Percentiles rank a stretch among this genome's conserved stretches.
Conservation (phyloP, 2,329 filamentous ascomycete species). For the Colletotrichum cordylinicola region DNA sequence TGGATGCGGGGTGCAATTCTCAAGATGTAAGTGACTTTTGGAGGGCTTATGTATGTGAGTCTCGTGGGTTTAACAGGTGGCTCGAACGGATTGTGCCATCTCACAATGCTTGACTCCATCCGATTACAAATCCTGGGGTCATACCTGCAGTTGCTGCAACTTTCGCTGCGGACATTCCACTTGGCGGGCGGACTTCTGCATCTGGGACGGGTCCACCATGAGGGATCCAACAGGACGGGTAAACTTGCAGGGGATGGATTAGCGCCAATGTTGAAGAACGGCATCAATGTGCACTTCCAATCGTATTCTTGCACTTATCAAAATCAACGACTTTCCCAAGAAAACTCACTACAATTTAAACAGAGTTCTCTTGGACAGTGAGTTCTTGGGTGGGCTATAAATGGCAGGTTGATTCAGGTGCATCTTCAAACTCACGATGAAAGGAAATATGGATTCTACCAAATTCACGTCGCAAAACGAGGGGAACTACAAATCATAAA, state of each 20-base stretch:
- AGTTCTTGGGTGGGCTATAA: rapidly evolving
- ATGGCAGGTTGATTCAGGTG: neutral
- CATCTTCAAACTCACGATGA: neutral
- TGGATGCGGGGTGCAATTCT: neutral
- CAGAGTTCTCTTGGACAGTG: no score
- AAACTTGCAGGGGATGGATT: neutral
- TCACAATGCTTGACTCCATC: neutral
- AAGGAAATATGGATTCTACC: neutral
- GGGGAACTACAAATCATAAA: neutral
- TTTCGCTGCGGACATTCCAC: neutral
- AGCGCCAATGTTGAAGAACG: neutral
- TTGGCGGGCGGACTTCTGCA: neutral
- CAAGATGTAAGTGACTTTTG: neutral
- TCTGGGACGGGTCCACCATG: neutral
- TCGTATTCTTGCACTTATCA: neutral
- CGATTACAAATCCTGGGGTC: neutral
- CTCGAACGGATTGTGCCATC: neutral
- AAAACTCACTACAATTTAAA: neutral
- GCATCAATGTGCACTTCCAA: neutral
- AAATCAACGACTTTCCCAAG: rapidly evolving
- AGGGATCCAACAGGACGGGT: neutral
- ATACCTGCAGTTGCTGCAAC: neutral
- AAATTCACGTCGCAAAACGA: neutral
- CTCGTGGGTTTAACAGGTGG: neutral
- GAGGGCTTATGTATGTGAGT: neutral